Evolutionary conservation across 2,329 filamentous ascomycete genomes (phyloP).

Genomic region (Paraphaeosphaeria minitans): DNA sequence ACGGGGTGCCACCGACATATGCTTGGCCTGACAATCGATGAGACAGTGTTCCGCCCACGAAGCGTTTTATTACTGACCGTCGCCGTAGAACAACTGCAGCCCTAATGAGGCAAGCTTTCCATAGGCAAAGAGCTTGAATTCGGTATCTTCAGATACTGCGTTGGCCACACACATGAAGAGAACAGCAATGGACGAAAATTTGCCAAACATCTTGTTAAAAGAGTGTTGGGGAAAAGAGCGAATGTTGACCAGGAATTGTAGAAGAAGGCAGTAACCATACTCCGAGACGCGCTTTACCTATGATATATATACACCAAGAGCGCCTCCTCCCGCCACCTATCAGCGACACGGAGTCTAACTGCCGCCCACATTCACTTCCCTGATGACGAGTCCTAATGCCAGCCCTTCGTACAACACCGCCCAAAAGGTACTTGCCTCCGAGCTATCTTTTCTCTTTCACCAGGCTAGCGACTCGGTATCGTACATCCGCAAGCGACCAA

Average conservation of each 20-base stretch:
- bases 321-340: background rate
- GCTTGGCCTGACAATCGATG: constrained; percentile 31
- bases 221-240: constrained; percentile 13
- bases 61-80: constrained; percentile 30
- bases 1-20: constrained; percentile 35
- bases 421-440: background rate
- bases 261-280: background rate
- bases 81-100: constrained; percentile 38
- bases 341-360: background rate
- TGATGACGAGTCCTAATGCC: constrained; percentile 14
- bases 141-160: constrained; percentile 12
- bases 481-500: background rate
- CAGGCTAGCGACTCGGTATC: background rate
- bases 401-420: background rate
- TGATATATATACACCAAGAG: constrained; percentile 19
- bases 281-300: constrained; percentile 4
- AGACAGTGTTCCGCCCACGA: constrained; percentile 2
- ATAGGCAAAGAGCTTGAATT: constrained; percentile 40
- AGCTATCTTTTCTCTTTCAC: background rate
- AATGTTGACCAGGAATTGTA: constrained; percentile 5
- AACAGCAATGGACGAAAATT: constrained; percentile 10
- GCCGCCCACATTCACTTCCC: background rate
- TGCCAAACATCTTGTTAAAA: constrained; percentile 16
- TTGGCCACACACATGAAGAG: constrained; percentile 12
- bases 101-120: constrained; percentile 32